phyloP scores from a whole-genome alignment of 106 monocot species.

The Acanthochlamys bracteata region DNA sequence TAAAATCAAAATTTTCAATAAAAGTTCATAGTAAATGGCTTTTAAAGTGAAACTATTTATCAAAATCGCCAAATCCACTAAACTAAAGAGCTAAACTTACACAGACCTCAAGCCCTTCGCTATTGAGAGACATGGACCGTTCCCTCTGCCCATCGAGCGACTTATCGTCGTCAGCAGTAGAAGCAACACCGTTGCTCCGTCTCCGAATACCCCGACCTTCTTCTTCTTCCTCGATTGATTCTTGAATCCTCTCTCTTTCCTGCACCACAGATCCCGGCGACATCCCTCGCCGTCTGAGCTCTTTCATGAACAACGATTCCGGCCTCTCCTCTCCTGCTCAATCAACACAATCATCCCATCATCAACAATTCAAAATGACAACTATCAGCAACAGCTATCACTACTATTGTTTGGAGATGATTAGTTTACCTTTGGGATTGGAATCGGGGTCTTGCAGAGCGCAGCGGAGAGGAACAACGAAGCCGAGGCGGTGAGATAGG shows the following conservation, averaged over 20 bases:
- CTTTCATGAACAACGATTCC: conserved; percentile 90
- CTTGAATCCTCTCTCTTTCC: conserved; percentile 4
- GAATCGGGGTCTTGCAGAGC: conserved; percentile 16
- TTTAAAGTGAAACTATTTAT: no score
- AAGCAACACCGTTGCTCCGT: conserved; percentile 24
- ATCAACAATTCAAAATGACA: background rate
- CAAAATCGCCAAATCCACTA: no score
- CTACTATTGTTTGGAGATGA: background rate
- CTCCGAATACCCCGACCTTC: background rate
- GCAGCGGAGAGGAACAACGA: conserved; percentile 16
- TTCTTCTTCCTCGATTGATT: conserved; percentile 1
- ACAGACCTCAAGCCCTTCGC: conserved; percentile 66
- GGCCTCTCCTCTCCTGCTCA: conserved; percentile 52
- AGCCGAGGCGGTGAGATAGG: conserved; percentile 1
- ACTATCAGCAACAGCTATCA: background rate
- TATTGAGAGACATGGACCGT: conserved; percentile 56
- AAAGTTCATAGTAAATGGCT: no score
- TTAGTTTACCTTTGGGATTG: conserved; percentile 24
- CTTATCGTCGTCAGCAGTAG: conserved; percentile 17
- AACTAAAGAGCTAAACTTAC: no score
- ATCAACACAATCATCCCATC: background rate
- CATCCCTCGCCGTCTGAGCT: conserved; percentile 84
- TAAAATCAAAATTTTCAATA: no score
- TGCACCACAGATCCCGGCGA: conserved; percentile 19
- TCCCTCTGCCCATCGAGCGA: conserved; percentile 23